Evolutionary conservation across 2,329 filamentous ascomycete genomes (phyloP).

Genomic region (Trichocomaceae sp.): DNA sequence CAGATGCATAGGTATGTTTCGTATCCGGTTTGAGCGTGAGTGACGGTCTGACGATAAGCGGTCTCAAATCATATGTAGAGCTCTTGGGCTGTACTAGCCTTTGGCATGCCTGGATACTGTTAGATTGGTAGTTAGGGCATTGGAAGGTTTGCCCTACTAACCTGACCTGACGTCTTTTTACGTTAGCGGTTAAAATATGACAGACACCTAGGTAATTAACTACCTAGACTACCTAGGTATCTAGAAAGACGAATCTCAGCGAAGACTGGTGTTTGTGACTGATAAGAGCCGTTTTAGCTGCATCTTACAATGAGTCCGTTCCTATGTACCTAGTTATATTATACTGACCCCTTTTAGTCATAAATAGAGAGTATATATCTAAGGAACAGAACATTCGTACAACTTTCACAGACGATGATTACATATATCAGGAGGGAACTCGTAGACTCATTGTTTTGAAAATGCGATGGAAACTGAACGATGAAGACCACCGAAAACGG

Average conservation of each 20-base stretch:
- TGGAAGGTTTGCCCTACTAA: too few species aligned
- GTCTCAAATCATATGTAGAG: background rate
- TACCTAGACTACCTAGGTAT: too few species aligned
- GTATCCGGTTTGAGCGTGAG: background rate
- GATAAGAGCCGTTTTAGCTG: too few species aligned
- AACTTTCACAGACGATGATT: background rate
- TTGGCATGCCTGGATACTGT: background rate
- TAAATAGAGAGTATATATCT: background rate
- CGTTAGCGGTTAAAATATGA: too few species aligned
- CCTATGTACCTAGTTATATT: background rate
- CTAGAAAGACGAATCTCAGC: too few species aligned
- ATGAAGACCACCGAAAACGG: background rate
- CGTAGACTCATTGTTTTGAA: background rate
- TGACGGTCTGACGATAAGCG: background rate
- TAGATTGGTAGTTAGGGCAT: too few species aligned
- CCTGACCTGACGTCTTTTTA: too few species aligned
- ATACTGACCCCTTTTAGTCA: background rate
- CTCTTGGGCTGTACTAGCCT: background rate
- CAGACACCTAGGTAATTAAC: too few species aligned
- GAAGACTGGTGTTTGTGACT: background rate
- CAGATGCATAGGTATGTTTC: background rate
- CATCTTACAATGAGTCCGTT: background rate
- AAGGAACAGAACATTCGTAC: background rate
- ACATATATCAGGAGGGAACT: background rate
- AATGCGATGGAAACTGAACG: background rate